Conservation (phyloP, 139 green algal species). For the Chlamydomonas incerta region DNA sequence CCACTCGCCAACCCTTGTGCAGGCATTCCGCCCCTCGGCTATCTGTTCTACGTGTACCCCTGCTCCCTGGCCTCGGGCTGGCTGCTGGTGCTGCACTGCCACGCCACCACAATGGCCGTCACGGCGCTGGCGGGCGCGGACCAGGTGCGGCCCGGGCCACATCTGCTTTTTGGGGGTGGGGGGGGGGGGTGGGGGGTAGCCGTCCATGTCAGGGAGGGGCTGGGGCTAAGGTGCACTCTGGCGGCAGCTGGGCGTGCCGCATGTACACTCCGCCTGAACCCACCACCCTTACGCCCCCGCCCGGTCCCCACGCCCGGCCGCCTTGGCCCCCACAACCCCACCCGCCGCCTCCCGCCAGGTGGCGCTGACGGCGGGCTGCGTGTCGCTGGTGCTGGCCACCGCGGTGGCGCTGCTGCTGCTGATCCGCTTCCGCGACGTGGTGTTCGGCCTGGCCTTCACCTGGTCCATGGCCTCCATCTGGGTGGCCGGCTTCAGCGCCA, state of each 20-base stretch:
- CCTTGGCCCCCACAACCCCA: background rate
- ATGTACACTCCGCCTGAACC: too few species aligned
- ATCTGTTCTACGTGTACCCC: constrained; percentile 19
- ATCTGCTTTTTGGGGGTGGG: too few species aligned
- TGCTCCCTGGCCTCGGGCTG: constrained; percentile 31
- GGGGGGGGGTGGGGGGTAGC: too few species aligned
- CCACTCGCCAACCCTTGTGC: too few species aligned
- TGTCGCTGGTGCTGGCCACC: background rate
- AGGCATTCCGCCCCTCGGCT: constrained; percentile 26
- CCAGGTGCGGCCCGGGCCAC: background rate
- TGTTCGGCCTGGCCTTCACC: constrained; percentile 25
- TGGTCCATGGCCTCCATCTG: background rate
- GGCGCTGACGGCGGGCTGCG: background rate
- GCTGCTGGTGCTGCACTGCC: constrained; percentile 36
- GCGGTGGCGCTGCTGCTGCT: constrained; percentile 9
- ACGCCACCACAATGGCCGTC: background rate
- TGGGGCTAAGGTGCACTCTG: too few species aligned
- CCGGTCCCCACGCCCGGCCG: background rate
- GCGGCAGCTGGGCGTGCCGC: too few species aligned
- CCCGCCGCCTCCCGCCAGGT: background rate
- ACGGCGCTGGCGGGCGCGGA: background rate
- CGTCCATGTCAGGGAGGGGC: too few species aligned
- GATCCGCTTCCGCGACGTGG: background rate
- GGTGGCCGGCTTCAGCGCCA: constrained; percentile 1
- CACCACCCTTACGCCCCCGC: background rate